Base-by-base conservation (phyloP, 2,329 filamentous ascomycete genomes). In the Fusarium protoensiforme region DNA sequence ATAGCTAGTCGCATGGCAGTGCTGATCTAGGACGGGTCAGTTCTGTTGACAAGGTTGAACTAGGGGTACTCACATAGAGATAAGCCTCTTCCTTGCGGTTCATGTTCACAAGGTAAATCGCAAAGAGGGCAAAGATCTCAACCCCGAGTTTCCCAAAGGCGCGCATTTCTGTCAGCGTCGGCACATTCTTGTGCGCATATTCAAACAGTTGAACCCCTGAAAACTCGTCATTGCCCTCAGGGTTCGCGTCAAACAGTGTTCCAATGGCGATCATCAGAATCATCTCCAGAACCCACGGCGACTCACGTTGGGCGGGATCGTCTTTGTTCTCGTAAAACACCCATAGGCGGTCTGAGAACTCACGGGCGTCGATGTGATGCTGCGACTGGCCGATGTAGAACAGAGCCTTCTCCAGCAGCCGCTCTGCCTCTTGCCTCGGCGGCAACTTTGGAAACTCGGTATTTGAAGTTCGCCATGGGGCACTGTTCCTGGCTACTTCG, bases 321-420 rank as follows among this genome's bases (percentile, higher is more conserved):
- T 76, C 67, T 2, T 63, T 67, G 7, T 75, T 77, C 35, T 74
- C 71, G n/a, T 78, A 78, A 33, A 78, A 78, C 8, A 67, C 69
- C 74, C 76, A 78, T n/a, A 78, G 51, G 5, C 77, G 76, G 24
- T 78, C 76, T 35, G 76, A 77, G 31, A 78, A 78, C 13, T 77
- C 76, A 2, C 76, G 73, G 24, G 76, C 75, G 35, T 78, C 76
- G 2, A 78, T 72, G 41, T 78, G 76, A 38, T 78, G 76, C 5
- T 78, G 76, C 1, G 76, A 78, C 41, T 78, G 76, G 14, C 76
- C 76, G 7, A 78, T 76, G 16, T 77, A 78, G 57, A 78, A 78
- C 14, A 77, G 27, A 13, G 74, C 73, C 18, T 69, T 75, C 2
- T 78, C 75, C 8, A 78, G 14, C 3, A 78, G 31, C 4, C 76